Evolutionary conservation across 176 grass and related monocot species (phyloP).

Genomic region (Triticum urartu): DNA sequence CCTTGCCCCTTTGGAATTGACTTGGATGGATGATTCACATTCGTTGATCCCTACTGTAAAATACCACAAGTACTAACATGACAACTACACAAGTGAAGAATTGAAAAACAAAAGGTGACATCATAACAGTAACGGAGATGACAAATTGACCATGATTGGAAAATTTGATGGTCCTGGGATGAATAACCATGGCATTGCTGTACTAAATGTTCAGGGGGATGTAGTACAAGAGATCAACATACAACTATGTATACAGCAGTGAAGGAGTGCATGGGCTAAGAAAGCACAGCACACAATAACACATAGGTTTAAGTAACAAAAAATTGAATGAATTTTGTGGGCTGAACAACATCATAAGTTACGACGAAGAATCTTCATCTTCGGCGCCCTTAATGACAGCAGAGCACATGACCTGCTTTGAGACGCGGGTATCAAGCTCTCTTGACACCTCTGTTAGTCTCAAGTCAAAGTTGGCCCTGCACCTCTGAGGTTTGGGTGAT

Average conservation of each 20-base stretch:
- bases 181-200: conserved; percentile 4
- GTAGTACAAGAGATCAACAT: not conserved
- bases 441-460: conserved; percentile 73
- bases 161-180: not conserved
- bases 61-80: not conserved
- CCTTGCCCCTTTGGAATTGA: not conserved
- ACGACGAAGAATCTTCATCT: conserved; percentile 54
- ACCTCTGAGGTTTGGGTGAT: conserved; percentile 61
- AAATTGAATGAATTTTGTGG: conserved; percentile 6
- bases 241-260: conserved; percentile 30
- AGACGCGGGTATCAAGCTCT: conserved; percentile 80
- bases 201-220: not conserved
- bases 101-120: not conserved
- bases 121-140: not conserved
- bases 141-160: not conserved
- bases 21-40: not conserved
- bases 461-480: conserved; percentile 72
- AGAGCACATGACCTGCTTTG: conserved; percentile 80
- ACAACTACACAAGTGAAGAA: not conserved
- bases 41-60: not conserved
- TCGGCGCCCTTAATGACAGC: conserved; percentile 63
- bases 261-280: conserved; percentile 33
- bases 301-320: conserved; percentile 25
- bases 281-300: conserved; percentile 39
- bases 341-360: not conserved